Evolutionary conservation across 495 filamentous ascomycete species (phyloP).

Genomic region (Aspergillus affinis): DNA sequence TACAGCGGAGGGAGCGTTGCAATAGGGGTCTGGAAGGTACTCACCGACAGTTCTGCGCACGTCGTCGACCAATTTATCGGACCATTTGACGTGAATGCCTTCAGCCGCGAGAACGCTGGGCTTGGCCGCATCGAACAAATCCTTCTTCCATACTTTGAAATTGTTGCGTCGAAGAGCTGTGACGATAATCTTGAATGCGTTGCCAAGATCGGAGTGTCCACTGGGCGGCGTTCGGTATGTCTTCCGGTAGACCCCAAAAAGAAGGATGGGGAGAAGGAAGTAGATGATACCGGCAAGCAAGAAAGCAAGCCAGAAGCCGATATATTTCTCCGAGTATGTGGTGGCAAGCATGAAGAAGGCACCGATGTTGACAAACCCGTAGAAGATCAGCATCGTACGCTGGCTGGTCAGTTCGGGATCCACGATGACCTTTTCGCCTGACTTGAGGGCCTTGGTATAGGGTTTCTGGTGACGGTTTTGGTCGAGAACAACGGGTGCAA

Average conservation of each 20-base stretch:
- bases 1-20: not conserved
- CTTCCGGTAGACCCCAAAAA: conserved; percentile 48
- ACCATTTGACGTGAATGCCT: conserved; percentile 46
- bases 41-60: conserved; percentile 41
- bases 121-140: conserved; percentile 66
- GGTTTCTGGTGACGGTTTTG: conserved; percentile 31
- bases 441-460: conserved; percentile 34
- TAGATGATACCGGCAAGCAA: conserved; percentile 47
- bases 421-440: conserved; percentile 42
- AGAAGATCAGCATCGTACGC: conserved; percentile 40
- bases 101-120: conserved; percentile 55
- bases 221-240: conserved; percentile 49
- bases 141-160: conserved; percentile 52
- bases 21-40: not conserved
- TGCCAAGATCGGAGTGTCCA: conserved; percentile 50
- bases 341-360: conserved; percentile 39
- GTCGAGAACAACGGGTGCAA: conserved; percentile 37
- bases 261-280: conserved; percentile 51
- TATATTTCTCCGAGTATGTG: conserved; percentile 41
- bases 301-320: conserved; percentile 40
- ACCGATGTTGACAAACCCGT: conserved; percentile 39
- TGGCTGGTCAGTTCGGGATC: conserved; percentile 35
- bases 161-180: conserved; percentile 57
- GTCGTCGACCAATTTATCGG: conserved; percentile 51
- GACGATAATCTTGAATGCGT: conserved; percentile 53